Base-by-base conservation (phyloP, 306 rosid species). In the Prunus mume region DNA sequence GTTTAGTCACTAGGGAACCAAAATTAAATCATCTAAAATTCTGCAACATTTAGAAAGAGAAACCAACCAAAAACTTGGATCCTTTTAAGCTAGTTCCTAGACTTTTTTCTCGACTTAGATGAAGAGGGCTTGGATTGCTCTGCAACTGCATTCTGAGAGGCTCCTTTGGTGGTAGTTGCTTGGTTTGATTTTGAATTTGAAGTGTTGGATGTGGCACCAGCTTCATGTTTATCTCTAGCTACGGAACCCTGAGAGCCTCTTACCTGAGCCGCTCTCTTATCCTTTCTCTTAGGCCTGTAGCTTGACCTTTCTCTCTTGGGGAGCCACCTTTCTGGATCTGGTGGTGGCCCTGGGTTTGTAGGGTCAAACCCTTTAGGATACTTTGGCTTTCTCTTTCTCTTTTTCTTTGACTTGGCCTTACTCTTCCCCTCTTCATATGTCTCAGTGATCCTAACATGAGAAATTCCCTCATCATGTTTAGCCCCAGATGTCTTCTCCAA, bases 301-400 rank as follows among this genome's bases (percentile, higher is more conserved):
- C 93, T 91, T 18, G 99, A 96, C 71, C 99, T 90, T 76, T 96
- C 98, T 78, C 98, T 87, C 90, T 79, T 96, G 13, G 99, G 99
- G 81, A 96, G 99, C 99, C 99, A 96, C 79, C 99, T 88, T 79
- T 92, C 98, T 17, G 99, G 99, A 80, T 96, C 99, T 4, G 98
- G 99, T 32, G 93, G 93, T 64, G 99, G 97, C 76, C 99, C 99
- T 45, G 98, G 98, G 77, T 92, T 96, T 17, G 90, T 93, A 9
- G 97, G 97, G 80, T 96, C 96, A 80, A 87, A 96, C 78, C 99
- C 97, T 86, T 91, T 96, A 47, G 98, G 99, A 83, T 96, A 96
- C 86, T 79, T 90, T 60, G 97, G 98, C 90, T 96, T 96, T 88
- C 99, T 91, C 91, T 92, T 92, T 81, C 99, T 87, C 93, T 92